Evolutionary conservation across 2,329 filamentous ascomycete species (phyloP).

Genomic region (Colletotrichum sp.): DNA sequence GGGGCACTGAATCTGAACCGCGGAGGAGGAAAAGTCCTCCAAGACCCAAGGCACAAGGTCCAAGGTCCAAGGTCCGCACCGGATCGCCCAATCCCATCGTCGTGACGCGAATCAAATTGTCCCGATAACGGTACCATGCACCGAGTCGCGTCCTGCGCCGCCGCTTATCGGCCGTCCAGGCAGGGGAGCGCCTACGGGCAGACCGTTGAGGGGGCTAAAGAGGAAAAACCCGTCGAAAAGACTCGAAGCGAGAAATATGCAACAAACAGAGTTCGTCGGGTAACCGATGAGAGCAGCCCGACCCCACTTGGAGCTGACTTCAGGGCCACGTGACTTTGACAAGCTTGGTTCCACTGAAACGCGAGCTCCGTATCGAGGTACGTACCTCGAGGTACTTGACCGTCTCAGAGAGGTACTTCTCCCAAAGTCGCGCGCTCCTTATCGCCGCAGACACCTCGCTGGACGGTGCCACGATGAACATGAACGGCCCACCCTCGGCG

Average conservation of each 20-base stretch:
- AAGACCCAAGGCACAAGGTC: background rate
- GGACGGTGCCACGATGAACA: background rate
- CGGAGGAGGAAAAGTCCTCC: conserved; percentile 9
- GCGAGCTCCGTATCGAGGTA: background rate
- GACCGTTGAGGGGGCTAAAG: background rate
- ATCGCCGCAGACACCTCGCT: background rate
- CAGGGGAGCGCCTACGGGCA: background rate
- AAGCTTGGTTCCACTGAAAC: background rate
- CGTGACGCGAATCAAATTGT: conserved; percentile 9
- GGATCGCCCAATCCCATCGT: background rate
- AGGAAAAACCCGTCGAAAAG: background rate
- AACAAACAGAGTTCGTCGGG: background rate
- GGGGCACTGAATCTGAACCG: background rate
- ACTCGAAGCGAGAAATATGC: background rate
- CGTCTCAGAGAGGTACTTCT: background rate
- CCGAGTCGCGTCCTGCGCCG: background rate
- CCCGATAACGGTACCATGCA: background rate
- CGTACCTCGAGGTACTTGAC: background rate
- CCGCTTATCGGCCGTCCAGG: background rate
- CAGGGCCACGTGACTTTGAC: background rate
- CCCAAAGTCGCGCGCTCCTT: background rate
- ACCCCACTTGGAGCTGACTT: background rate
- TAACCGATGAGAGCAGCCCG: background rate
- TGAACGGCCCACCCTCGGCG: background rate
- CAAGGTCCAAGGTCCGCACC: background rate